phyloP scores from a whole-genome alignment of 345 rosid species.

The Acer negundo region DNA sequence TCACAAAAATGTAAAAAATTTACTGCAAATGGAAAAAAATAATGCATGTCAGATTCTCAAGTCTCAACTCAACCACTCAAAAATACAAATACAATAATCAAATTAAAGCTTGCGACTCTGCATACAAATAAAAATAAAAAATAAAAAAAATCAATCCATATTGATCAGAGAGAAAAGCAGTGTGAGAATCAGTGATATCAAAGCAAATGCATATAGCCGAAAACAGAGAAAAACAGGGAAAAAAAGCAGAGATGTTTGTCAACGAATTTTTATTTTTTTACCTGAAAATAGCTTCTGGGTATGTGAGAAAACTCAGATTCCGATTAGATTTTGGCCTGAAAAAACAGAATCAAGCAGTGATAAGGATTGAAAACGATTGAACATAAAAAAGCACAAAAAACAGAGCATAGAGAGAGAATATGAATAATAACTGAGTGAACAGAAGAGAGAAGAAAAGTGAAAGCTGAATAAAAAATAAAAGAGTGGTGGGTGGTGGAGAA shows the following conservation, averaged over 20 bases:
- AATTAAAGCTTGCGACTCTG: background rate
- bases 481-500: background rate
- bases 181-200: background rate
- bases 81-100: background rate
- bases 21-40: background rate
- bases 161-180: background rate
- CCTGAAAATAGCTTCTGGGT: constrained; percentile 15
- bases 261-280: background rate
- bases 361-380: background rate
- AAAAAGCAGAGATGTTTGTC: background rate
- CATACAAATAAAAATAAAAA: background rate
- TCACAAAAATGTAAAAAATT: background rate
- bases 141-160: background rate
- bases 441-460: background rate
- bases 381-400: background rate
- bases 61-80: background rate
- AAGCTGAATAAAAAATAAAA: background rate
- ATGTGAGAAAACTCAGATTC: constrained; percentile 12
- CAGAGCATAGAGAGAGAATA: background rate
- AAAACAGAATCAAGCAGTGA: constrained; percentile 3
- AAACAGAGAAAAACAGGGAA: background rate
- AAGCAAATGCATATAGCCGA: background rate
- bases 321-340: constrained; percentile 9
- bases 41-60: constrained; percentile 6
- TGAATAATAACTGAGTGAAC: background rate